phyloP scores from a whole-genome alignment of 208 protist genomes.

The Trypanosoma boissoni region DNA sequence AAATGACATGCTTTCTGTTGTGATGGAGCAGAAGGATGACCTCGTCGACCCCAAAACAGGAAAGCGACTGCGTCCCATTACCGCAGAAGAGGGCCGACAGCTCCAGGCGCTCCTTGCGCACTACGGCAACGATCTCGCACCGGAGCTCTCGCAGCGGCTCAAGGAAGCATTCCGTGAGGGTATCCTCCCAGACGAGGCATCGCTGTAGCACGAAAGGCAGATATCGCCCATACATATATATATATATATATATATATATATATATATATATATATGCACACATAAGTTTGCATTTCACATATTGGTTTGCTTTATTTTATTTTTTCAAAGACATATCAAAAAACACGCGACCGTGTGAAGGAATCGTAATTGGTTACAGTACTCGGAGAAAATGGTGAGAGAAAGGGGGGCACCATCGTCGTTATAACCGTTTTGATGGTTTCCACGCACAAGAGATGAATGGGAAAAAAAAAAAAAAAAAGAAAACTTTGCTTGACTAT shows the following conservation, averaged over 20 bases:
- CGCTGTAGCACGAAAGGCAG: slow-evolving; percentile 35
- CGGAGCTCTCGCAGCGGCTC: slow-evolving; percentile 53
- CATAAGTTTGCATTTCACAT: no score
- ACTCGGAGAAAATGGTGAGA: no score
- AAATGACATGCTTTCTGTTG: slow-evolving; percentile 63
- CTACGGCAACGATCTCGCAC: slow-evolving; percentile 73
- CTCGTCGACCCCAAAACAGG: slow-evolving; percentile 70
- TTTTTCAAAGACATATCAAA: no score
- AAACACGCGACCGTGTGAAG: no score
- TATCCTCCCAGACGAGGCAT: slow-evolving; percentile 79
- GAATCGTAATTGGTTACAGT: no score
- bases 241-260: not conserved
- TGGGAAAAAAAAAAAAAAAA: no score
- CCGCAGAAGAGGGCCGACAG: slow-evolving; percentile 81
- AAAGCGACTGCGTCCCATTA: slow-evolving; percentile 67
- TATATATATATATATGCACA: slow-evolving; percentile 2
- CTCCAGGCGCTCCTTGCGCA: slow-evolving; percentile 79
- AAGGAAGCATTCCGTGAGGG: slow-evolving; percentile 76
- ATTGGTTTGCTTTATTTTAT: no score
- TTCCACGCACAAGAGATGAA: no score
- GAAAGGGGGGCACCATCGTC: no score
- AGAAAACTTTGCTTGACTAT: no score
- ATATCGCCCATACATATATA: not conserved
- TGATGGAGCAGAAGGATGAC: slow-evolving; percentile 66
- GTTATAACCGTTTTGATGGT: no score